These are phyloP conservation scores for Panaeolus papilionaceus DNA, from an alignment of 768 basidiomycete genomes.

Conservation along the genomic window DNA sequence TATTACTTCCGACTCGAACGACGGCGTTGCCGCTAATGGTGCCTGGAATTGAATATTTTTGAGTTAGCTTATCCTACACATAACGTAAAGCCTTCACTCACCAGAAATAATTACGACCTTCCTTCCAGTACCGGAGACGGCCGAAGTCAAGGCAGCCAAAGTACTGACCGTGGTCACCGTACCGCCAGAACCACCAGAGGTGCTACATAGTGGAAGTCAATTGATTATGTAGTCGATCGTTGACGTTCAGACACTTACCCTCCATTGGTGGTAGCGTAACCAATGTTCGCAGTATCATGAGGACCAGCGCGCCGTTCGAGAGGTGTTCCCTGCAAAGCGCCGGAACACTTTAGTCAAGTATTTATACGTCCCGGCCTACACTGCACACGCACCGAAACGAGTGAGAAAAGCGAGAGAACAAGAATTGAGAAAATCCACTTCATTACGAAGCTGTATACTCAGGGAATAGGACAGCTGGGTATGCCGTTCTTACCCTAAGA, in stretches of 20 bases:
- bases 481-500: neutral
- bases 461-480: too few relatives aligned
- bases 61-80: too few relatives aligned
- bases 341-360: conserved; percentile 2
- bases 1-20: conserved; percentile 50
- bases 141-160: conserved; percentile 45
- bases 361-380: too few relatives aligned
- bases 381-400: conserved; percentile 31
- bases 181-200: conserved; percentile 52
- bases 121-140: conserved; percentile 45
- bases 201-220: conserved; percentile 32
- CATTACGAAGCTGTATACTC: conserved; percentile 26
- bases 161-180: conserved; percentile 48
- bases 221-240: neutral
- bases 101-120: conserved; percentile 53
- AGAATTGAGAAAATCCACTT: conserved; percentile 40
- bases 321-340: conserved; percentile 22
- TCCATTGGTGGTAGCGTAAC: conserved; percentile 46
- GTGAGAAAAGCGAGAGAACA: conserved; percentile 37
- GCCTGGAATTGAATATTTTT: conserved; percentile 30
- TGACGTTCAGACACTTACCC: conserved; percentile 31
- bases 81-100: conserved; percentile 18
- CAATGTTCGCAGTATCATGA: conserved; percentile 43
- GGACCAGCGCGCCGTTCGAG: conserved; percentile 41
- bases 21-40: conserved; percentile 48